These are phyloP conservation scores for Termitomyces sp. DNA, from an alignment of 768 basidiomycete genomes.

Conservation along the genomic window DNA sequence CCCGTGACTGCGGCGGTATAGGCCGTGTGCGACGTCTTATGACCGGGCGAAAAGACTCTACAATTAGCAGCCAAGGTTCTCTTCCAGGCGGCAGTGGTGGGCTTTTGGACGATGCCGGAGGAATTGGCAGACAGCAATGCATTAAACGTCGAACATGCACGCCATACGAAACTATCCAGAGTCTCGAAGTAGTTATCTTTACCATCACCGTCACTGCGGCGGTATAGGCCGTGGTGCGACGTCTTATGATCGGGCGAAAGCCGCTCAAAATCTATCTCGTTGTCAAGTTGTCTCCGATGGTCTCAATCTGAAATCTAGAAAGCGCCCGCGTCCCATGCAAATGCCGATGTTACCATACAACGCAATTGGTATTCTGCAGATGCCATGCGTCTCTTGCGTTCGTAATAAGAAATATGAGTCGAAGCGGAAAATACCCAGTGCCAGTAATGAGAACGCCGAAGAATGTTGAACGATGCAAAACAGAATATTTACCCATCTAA, in stretches of 20 bases:
- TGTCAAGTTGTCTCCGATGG: constrained; percentile 50
- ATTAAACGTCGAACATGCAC: constrained; percentile 54
- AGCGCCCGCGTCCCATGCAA: constrained; percentile 52
- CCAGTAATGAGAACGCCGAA: no score
- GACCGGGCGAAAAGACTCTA: constrained; percentile 35
- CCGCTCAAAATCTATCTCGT: neutral
- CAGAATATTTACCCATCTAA: no score
- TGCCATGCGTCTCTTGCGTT: neutral
- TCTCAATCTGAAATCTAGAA: constrained; percentile 59
- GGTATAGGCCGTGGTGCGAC: constrained; percentile 52
- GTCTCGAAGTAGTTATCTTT: constrained; percentile 61
- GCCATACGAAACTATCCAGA: constrained; percentile 53
- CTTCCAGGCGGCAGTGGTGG: constrained; percentile 23
- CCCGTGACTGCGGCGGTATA: constrained; percentile 67
- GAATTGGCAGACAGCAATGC: constrained; percentile 41
- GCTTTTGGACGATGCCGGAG: no score
- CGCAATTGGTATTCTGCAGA: constrained; percentile 59
- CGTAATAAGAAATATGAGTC: neutral
- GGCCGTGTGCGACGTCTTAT: constrained; percentile 34
- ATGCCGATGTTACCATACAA: constrained; percentile 56
- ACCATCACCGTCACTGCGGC: constrained; percentile 67
- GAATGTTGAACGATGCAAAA: no score
- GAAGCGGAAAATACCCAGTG: constrained; percentile 41
- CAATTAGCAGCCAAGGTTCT: constrained; percentile 52
- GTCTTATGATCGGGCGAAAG: neutral